Percentiles rank a stretch among this genome's conserved stretches.
Conservation (phyloP, 768 basidiomycete genomes). For the Mycena sanguinolenta region DNA sequence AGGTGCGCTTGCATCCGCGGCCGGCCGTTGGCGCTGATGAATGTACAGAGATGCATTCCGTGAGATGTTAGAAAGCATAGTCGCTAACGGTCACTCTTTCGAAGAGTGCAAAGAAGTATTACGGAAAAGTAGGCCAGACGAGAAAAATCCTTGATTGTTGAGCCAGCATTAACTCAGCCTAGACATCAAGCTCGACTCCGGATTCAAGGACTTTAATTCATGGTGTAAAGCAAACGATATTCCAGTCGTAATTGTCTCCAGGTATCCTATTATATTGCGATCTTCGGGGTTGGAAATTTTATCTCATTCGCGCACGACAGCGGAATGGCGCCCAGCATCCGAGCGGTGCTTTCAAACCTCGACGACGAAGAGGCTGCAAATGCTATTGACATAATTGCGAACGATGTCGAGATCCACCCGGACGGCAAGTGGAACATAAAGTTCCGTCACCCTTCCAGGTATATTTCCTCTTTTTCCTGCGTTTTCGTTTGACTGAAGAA, state of each 20-base stretch:
- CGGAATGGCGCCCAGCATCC: slow-evolving; percentile 95
- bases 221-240: slow-evolving; percentile 88
- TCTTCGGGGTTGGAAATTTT: not conserved
- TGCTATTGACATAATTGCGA: slow-evolving; percentile 93
- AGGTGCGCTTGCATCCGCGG: slow-evolving; percentile 55
- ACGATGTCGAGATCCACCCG: slow-evolving; percentile 78
- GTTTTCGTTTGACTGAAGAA: not conserved
- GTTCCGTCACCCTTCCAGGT: slow-evolving; percentile 92
- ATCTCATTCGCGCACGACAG: slow-evolving; percentile 57
- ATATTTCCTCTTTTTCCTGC: slow-evolving; percentile 31
- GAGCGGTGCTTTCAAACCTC: slow-evolving; percentile 88
- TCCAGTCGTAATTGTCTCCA: slow-evolving; percentile 94
- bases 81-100: slow-evolving; percentile 80
- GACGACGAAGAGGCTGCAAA: slow-evolving; percentile 79
- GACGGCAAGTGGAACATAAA: slow-evolving; percentile 85
- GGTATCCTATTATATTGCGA: slow-evolving; percentile 55
- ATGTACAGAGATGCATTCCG: slow-evolving; percentile 83
- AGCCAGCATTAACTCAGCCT: slow-evolving; percentile 21
- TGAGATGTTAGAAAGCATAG: slow-evolving; percentile 87
- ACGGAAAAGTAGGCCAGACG: slow-evolving; percentile 67
- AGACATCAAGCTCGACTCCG: slow-evolving; percentile 90
- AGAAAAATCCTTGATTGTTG: slow-evolving; percentile 9
- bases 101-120: slow-evolving; percentile 88
- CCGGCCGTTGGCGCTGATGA: not conserved
- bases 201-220: slow-evolving; percentile 88